Conservation (phyloP, 2,329 filamentous ascomycete genomes). For the Penicillium italicum region DNA sequence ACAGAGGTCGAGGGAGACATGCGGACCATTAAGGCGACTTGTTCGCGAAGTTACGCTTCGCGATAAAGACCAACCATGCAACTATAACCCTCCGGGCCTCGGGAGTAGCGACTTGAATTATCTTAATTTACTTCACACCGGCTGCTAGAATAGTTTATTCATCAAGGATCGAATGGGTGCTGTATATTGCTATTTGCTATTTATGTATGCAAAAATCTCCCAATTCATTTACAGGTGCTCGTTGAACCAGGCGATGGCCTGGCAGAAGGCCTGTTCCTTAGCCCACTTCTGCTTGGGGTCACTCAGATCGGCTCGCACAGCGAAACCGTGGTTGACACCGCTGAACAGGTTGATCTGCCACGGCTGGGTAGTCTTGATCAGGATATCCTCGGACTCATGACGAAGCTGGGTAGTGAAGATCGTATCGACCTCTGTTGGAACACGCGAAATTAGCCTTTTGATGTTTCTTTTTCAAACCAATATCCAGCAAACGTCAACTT, state of each 20-base stretch:
- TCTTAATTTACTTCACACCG: background rate
- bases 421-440: constrained; percentile 53
- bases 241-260: constrained; percentile 75
- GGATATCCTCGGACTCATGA: constrained; percentile 62
- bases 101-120: background rate
- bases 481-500: constrained; percentile 17
- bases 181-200: background rate
- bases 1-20: background rate
- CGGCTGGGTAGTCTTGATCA: constrained; percentile 54
- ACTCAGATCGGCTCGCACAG: constrained; percentile 62
- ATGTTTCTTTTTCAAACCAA: background rate
- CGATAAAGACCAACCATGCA: constrained; percentile 5
- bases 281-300: constrained; percentile 61
- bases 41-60: constrained; percentile 2
- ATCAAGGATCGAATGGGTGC: background rate
- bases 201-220: background rate
- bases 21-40: background rate
- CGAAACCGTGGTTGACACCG: constrained; percentile 70
- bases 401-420: constrained; percentile 64
- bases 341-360: constrained; percentile 78
- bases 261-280: constrained; percentile 76
- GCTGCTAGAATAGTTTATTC: background rate
- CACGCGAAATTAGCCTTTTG: constrained; percentile 1
- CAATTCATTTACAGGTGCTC: constrained; percentile 48
- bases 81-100: background rate